Evolutionary conservation across 768 basidiomycete genomes (phyloP).

Genomic region (Tulasnella sp.): DNA sequence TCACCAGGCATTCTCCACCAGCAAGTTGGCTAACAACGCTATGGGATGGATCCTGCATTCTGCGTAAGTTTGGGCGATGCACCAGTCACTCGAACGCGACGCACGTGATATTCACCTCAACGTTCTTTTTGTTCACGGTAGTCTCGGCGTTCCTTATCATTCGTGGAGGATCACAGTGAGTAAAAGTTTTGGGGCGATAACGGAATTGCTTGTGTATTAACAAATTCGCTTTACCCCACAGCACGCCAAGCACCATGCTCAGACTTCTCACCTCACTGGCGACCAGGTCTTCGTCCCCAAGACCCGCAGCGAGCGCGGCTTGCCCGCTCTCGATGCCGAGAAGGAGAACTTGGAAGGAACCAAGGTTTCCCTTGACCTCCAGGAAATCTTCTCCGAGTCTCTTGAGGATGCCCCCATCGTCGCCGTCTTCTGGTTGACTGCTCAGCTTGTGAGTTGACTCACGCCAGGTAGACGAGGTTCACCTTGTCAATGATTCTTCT

Average conservation of each 20-base stretch:
- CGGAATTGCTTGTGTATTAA: background rate
- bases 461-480: background rate
- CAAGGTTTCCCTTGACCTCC: constrained; percentile 61
- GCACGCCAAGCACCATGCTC: constrained; percentile 94
- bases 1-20: constrained; percentile 93
- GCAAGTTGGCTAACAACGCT: constrained; percentile 83
- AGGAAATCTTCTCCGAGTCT: constrained; percentile 75
- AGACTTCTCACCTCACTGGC: constrained; percentile 86
- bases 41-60: constrained; percentile 94
- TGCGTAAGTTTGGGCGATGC: constrained; percentile 49
- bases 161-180: constrained; percentile 80
- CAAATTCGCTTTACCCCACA: constrained; percentile 28
- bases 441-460: constrained; percentile 54
- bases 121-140: constrained; percentile 37
- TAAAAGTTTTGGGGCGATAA: constrained; percentile 6
- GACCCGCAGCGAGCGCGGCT: constrained; percentile 70
- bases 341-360: constrained; percentile 63
- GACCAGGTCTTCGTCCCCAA: constrained; percentile 94
- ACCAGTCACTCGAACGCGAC: background rate
- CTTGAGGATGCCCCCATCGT: constrained; percentile 87
- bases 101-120: constrained; percentile 9
- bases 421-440: constrained; percentile 50
- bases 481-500: background rate
- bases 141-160: constrained; percentile 93
- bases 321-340: constrained; percentile 63